These are phyloP conservation scores for Bipolaris oryzae DNA, from an alignment of 2,329 filamentous ascomycete species.

Conservation along the genomic window DNA sequence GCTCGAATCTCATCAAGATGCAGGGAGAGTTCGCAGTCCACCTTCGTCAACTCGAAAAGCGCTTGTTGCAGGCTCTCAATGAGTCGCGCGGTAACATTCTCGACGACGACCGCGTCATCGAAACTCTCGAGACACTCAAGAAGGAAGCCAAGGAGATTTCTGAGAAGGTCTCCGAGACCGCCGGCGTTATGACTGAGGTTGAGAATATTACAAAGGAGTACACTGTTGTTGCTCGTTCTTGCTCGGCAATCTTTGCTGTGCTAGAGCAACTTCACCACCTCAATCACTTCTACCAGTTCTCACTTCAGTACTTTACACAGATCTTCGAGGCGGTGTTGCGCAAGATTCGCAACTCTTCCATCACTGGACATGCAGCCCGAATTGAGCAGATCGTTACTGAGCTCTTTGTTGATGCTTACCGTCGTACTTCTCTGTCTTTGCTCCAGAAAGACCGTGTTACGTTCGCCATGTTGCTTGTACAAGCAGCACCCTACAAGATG, in stretches of 20 bases:
- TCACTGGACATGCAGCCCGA: constrained; percentile 76
- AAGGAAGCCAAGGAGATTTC: constrained; percentile 97
- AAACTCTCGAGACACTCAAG: constrained; percentile 96
- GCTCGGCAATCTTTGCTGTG: constrained; percentile 96
- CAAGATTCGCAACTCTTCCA: constrained; percentile 74
- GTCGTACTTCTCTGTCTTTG: constrained; percentile 89
- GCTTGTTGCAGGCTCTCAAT: constrained; percentile 90
- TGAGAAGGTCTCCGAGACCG: constrained; percentile 92
- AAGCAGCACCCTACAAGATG: constrained; percentile 96
- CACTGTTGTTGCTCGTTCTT: constrained; percentile 88
- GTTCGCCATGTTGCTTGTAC: constrained; percentile 90
- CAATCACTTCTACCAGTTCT: constrained; percentile 99
- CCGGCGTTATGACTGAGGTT: constrained; percentile 97
- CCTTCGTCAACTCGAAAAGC: constrained; percentile 91
- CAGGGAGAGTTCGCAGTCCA: constrained; percentile 99
- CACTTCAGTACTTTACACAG: constrained; percentile 94
- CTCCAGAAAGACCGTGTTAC: constrained; percentile 95
- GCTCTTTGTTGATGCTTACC: constrained; percentile 88
- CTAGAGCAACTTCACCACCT: constrained; percentile 96
- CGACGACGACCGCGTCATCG: constrained; percentile 97
- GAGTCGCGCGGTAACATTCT: constrained; percentile 97
- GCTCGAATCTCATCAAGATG: constrained; percentile 96
- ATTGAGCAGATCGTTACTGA: constrained; percentile 90
- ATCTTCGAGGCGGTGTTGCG: constrained; percentile 94
- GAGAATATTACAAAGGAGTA: constrained; percentile 96